Evolutionary conservation across 2,329 filamentous ascomycete genomes (phyloP), one percentile per base, ranked within the genome.

Genomic region (Fusarium aywerte): DNA sequence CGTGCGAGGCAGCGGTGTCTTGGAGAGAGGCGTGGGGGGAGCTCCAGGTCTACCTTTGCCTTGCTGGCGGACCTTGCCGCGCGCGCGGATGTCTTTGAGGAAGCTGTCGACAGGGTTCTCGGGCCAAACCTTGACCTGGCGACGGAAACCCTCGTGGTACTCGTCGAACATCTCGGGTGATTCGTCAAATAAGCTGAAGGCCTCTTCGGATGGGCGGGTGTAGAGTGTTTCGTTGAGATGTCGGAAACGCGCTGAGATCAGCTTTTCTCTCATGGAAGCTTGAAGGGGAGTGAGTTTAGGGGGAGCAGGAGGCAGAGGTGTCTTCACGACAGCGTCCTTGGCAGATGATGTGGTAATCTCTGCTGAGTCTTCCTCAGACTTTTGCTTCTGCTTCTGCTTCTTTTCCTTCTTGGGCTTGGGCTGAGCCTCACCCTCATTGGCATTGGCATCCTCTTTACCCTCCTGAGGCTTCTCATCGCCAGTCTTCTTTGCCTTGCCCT

Each of bases 191-290:
- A 98, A 88, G 49, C 85, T 81, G 71, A 96, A 88, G n/a, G 96
- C 92, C 68, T 96, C 89, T 33, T 84, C 83, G 0, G 96, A 99
- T 1, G 94, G 92, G 9, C 90, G 92, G 6, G 95, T 98, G 82
- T 99, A 99, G 15, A 99, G 89, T 0, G 93, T 95, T 82, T 99
- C 92, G 79, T 99, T 99, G 64, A 99, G 89, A 79, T 98, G 93
- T 67, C 96, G 93, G 86, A 99, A 99, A 59, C 96, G 93, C 2
- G 96, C 94, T 11, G 94, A 96, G 65, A 97, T 86, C 66, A 99
- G 89, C 83, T 99, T 99, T 76, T 93, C 90, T 64, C 92, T 90
- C 96, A 99, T 99, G 5, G 92, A 89, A 55, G 91, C 89, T 83
- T 99, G 96, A 57, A 99, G 89, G 5, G 96, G 93, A 1, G 96